Conservation (phyloP, 768 basidiomycete genomes). For the Lyophyllum shimeji region DNA sequence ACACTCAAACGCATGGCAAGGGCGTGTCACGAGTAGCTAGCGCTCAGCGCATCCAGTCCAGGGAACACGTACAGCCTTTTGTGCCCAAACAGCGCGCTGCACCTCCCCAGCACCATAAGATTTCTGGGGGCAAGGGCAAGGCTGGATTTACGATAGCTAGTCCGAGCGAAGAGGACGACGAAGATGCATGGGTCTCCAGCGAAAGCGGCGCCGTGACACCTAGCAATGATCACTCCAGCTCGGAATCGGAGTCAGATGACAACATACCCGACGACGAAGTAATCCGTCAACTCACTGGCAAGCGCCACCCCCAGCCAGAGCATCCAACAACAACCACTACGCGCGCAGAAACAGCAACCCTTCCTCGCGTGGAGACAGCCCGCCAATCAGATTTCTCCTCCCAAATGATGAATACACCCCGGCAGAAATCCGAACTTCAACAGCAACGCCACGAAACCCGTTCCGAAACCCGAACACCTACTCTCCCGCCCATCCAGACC, state of each 20-base stretch:
- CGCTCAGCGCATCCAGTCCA: slow-evolving; percentile 34
- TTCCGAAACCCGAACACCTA: slow-evolving; percentile 11
- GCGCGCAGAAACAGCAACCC: slow-evolving; percentile 13
- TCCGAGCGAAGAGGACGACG: slow-evolving; percentile 46
- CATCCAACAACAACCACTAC: slow-evolving; percentile 7
- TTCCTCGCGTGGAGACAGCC: slow-evolving; percentile 36
- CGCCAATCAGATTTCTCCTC: slow-evolving; percentile 33
- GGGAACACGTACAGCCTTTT: slow-evolving; percentile 28
- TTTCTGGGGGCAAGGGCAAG: slow-evolving; percentile 38
- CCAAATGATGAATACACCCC: slow-evolving; percentile 3
- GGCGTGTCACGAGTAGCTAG: slow-evolving; percentile 30
- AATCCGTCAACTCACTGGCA: slow-evolving; percentile 18
- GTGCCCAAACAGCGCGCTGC: slow-evolving; percentile 22
- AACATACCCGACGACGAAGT: slow-evolving; percentile 23
- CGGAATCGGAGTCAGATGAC: slow-evolving; percentile 37
- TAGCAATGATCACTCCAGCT: slow-evolving; percentile 46
- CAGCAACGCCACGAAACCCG: slow-evolving; percentile 9
- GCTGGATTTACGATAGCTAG: slow-evolving; percentile 60
- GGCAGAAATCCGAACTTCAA: slow-evolving; percentile 1
- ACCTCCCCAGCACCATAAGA: slow-evolving; percentile 21
- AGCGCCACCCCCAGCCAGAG: slow-evolving; percentile 9
- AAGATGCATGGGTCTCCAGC: slow-evolving; percentile 78
- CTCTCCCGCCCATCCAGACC: slow-evolving; percentile 16
- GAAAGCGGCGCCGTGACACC: slow-evolving; percentile 77
- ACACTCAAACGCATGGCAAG: slow-evolving; percentile 25